phyloP scores from a whole-genome alignment of 169 alveolate species.

The Plasmodium fragile region DNA sequence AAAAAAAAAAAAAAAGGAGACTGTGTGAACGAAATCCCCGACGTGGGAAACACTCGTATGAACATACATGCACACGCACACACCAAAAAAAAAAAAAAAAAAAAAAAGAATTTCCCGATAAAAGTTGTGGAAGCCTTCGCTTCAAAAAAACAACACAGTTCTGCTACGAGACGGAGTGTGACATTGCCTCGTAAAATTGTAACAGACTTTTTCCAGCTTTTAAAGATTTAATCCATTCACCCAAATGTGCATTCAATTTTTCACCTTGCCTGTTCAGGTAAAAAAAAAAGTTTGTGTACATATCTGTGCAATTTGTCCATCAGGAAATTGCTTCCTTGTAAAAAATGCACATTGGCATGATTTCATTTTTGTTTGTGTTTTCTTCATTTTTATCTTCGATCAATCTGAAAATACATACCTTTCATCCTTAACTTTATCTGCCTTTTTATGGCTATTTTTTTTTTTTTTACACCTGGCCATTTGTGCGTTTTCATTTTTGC shows the following conservation, averaged over 20 bases:
- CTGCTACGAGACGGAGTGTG: neutral
- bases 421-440: neutral
- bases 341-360: neutral
- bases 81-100: neutral
- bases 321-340: neutral
- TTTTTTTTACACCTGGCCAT: neutral
- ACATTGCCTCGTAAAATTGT: neutral
- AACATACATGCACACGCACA: neutral
- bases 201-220: neutral
- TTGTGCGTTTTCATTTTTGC: neutral
- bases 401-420: neutral
- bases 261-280: neutral
- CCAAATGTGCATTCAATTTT: neutral
- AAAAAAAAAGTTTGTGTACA: neutral
- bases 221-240: neutral
- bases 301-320: conserved; percentile 6
- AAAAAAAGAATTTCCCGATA: neutral
- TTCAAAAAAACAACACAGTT: neutral
- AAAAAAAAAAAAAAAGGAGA: neutral
- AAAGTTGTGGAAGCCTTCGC: neutral
- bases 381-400: neutral
- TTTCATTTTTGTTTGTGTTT: neutral
- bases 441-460: neutral
- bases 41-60: neutral
- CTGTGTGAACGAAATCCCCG: neutral